phyloP scores from a whole-genome alignment of 192 early-diverging fungal species.

The Coemansia sp. region DNA sequence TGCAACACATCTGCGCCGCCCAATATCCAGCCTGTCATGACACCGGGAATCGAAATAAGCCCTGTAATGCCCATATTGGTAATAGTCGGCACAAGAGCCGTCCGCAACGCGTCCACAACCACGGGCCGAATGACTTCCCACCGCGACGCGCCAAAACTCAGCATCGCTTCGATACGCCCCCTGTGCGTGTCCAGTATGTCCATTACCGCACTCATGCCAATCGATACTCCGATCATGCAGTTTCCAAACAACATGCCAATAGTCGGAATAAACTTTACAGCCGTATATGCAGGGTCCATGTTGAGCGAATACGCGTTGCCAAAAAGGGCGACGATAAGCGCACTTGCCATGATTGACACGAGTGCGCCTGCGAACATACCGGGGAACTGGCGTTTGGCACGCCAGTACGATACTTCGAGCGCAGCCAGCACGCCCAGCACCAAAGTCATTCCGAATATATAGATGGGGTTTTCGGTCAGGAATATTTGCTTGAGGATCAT shows the following conservation, averaged over 20 bases:
- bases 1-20: slow-evolving; percentile 78
- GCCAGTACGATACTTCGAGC: slow-evolving; percentile 69
- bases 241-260: slow-evolving; percentile 89
- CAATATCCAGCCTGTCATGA: slow-evolving; percentile 87
- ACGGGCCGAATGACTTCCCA: slow-evolving; percentile 80
- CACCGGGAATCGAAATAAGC: slow-evolving; percentile 82
- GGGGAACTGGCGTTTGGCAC: slow-evolving; percentile 65
- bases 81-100: slow-evolving; percentile 77
- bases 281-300: slow-evolving; percentile 66
- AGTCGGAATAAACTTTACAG: slow-evolving; percentile 81
- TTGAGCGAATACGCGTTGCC: slow-evolving; percentile 63
- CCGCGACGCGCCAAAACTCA: slow-evolving; percentile 75
- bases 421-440: slow-evolving; percentile 63
- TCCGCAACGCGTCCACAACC: slow-evolving; percentile 66
- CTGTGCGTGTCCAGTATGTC: slow-evolving; percentile 58
- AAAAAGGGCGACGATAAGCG: slow-evolving; percentile 21
- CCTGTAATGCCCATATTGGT: slow-evolving; percentile 82
- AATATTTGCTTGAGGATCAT: slow-evolving; percentile 69
- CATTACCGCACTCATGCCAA: slow-evolving; percentile 63
- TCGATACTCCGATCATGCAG: slow-evolving; percentile 68
- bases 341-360: slow-evolving; percentile 41
- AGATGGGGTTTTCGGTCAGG: slow-evolving; percentile 57
- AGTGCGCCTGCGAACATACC: slow-evolving; percentile 67
- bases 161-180: slow-evolving; percentile 57
- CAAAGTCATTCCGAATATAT: slow-evolving; percentile 61